phyloP scores from a whole-genome alignment of 148 eudicot genomes.

The Cornus suecica region DNA sequence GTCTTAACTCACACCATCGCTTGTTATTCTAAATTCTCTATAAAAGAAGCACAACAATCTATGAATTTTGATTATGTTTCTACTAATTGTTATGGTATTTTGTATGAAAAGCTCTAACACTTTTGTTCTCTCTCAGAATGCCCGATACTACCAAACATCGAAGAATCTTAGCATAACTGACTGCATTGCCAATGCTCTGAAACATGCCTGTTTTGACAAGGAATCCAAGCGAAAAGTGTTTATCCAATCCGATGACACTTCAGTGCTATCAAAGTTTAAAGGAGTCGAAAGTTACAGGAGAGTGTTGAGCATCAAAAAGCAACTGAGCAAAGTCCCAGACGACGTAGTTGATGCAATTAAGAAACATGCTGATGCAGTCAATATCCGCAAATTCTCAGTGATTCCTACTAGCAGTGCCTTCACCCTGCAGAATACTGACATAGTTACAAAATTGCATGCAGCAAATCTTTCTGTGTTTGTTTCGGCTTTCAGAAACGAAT shows the following conservation, averaged over 20 bases:
- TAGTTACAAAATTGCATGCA: constrained; percentile 60
- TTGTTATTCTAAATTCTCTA: no score
- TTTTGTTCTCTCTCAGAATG: constrained; percentile 47
- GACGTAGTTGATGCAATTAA: constrained; percentile 50
- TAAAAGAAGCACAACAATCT: no score
- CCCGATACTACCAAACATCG: constrained; percentile 72
- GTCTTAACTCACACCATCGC: no score
- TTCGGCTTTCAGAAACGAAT: constrained; percentile 60
- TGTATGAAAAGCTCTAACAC: neutral
- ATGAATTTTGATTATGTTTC: no score
- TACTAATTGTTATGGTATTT: no score
- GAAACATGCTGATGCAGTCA: constrained; percentile 73
- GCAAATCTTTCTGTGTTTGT: constrained; percentile 77
- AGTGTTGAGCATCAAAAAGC: constrained; percentile 44
- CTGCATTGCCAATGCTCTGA: constrained; percentile 53
- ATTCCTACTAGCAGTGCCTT: constrained; percentile 26
- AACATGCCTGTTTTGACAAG: constrained; percentile 63
- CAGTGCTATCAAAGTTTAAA: constrained; percentile 68
- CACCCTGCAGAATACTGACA: constrained; percentile 35
- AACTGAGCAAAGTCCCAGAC: constrained; percentile 45
- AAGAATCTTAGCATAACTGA: constrained; percentile 63
- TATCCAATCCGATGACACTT: constrained; percentile 77
- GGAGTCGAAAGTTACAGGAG: constrained; percentile 39
- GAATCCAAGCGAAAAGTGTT: constrained; percentile 59
- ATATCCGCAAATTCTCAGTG: constrained; percentile 37